Conservation (phyloP, 345 rosid genomes). For the Gossypium sturtianum region DNA sequence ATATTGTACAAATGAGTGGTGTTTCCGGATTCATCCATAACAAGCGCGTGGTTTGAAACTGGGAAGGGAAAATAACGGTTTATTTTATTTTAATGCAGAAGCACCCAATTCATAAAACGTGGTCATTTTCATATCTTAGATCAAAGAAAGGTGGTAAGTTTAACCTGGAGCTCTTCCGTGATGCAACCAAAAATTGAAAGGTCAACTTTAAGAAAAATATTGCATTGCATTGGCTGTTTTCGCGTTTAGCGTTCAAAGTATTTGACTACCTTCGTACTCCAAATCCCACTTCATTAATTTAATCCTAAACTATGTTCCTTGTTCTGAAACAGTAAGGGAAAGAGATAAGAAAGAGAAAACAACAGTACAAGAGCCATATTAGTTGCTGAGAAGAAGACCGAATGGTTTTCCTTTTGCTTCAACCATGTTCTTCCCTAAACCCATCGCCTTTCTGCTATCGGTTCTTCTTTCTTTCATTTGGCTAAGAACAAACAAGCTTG, state of each 20-base stretch:
- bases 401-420: no score
- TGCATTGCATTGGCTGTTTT: neutral
- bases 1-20: neutral
- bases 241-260: neutral
- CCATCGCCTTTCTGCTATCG: neutral
- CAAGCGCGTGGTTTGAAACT: neutral
- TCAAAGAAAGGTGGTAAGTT: neutral
- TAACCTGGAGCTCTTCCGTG: neutral
- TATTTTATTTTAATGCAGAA: no score
- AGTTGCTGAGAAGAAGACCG: no score
- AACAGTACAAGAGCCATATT: no score
- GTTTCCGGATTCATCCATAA: neutral
- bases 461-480: slow-evolving; percentile 5
- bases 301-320: neutral
- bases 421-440: slow-evolving; percentile 3
- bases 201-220: neutral
- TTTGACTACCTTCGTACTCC: neutral
- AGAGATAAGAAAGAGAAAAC: neutral
- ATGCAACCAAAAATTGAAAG: neutral
- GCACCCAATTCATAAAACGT: neutral
- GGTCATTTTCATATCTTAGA: no score
- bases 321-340: neutral
- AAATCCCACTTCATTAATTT: neutral
- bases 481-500: neutral
- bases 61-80: neutral